Base-by-base conservation (phyloP, 2,329 filamentous ascomycete species). In the Fusarium sp. region DNA sequence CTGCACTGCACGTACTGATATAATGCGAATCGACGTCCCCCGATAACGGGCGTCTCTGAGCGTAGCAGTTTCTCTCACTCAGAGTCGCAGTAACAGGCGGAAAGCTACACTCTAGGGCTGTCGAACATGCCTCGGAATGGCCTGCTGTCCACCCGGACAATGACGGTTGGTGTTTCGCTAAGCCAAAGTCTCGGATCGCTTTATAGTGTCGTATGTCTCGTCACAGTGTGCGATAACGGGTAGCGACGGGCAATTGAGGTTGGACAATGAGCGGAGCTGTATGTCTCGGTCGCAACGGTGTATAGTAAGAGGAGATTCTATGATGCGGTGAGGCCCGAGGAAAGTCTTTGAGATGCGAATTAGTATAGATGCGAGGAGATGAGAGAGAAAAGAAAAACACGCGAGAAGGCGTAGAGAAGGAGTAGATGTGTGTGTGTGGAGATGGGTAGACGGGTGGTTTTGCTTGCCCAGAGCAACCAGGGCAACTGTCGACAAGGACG, bases 1-100 rank as follows among this genome's bases (percentile, higher is more conserved):
- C 71, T 58, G 68, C 68, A 77, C 71, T 58, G 68, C 69, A 77
- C 75, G 68, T 77, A 80, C 79, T 75, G 73, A 74, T 72, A 72
- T 73, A 76, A 72, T 74, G 69, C 62, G 57, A 61, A 55, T 55
- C 42, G 65, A 67, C 69, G 52, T 72, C 64, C 66, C 70, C 70
- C 65, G 69, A 68, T 70, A 60, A 64, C 60, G 62, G 67, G 59
- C 64, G 67, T 55, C 64, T 57, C 55, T 58, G 49, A 52, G 47
- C 65, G 31, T 13, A 4, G 54, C 61, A 53, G 59, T 43, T 67
- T 65, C 53, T 70, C 59, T 69, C 66, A 63, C 59, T 69, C 66
- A 63, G 63, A 64, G 63, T 61, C 62, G 67, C 67, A 70, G 61
- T 52, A 70, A 61, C 50, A 59, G 61, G 65, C 60, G 69, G 65